Evolutionary conservation across 441 rosid species (phyloP).

Genomic region (Isatis lusitanica): DNA sequence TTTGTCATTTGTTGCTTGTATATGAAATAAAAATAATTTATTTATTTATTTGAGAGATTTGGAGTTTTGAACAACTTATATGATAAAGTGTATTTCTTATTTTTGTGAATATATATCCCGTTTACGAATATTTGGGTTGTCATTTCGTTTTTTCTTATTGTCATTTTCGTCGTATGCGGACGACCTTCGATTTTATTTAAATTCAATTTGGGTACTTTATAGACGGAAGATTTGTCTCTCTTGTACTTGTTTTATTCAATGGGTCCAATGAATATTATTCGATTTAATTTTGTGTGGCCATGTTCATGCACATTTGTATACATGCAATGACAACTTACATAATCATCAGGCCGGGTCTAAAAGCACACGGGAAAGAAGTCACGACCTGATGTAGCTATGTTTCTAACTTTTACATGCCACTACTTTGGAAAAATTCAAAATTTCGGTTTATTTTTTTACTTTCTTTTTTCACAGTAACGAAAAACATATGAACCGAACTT

Average conservation of each 20-base stretch:
- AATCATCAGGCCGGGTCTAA: not conserved
- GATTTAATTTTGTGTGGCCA: constrained; percentile 17
- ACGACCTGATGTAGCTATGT: not conserved
- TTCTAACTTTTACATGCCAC: too few relatives aligned
- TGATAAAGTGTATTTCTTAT: not conserved
- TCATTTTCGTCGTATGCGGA: not conserved
- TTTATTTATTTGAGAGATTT: constrained; percentile 33
- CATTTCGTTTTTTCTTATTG: not conserved
- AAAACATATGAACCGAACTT: not conserved
- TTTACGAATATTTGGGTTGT: constrained; percentile 14
- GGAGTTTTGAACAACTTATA: constrained; percentile 22
- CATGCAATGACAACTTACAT: not conserved
- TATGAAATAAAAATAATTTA: constrained; percentile 21
- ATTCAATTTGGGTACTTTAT: constrained; percentile 15
- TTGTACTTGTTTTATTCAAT: constrained; percentile 30
- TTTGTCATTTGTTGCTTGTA: constrained; percentile 40
- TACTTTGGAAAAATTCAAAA: too few relatives aligned
- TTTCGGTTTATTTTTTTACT: too few relatives aligned
- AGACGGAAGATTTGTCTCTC: constrained; percentile 31
- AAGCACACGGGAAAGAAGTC: not conserved
- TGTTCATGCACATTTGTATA: constrained; percentile 27
- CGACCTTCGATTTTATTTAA: not conserved
- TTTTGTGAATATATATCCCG: not conserved
- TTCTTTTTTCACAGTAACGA: not conserved
- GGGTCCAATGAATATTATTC: constrained; percentile 32